Base-by-base conservation (phyloP, 1,284 basidiomycete species). In the Sporisorium sorghi region DNA sequence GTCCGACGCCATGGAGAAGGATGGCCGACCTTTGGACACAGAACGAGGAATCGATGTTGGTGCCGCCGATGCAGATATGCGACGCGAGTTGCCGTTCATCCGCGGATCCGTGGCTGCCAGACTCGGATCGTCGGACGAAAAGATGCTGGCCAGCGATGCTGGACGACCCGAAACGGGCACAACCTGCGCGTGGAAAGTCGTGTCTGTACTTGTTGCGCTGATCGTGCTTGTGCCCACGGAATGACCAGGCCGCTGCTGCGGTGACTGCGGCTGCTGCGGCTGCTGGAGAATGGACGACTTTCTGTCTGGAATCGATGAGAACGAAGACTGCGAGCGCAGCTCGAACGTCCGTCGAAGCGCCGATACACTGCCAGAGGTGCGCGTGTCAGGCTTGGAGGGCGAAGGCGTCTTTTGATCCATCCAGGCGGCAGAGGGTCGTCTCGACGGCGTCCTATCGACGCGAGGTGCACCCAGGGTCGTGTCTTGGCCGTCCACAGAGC, bases 141-240 rank as follows among this genome's bases (percentile, higher is more conserved):
- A 80, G 47, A 80, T 67, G 58, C 64, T 73, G 42, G 77, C 77
- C 2, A 80, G 63, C 26, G 78, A 77, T 1, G 54, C 62, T 14
- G 75, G 75, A 39, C 69, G 70, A 5, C 72, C 75, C 6, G 77
- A 61, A 15, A 78, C 46, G 19, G 76, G 68, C 24, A 63, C 58
- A 24, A 80, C 35, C 19, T 78, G 77, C 6, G 73, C 77, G 0
- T 65, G 59, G 62, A 78, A 80, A 1, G 75, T 77, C 14, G 63
- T 67, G 39, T 77, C 66, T 2, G 68, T 65, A 12, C 59, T 59
- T 9, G 53, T 44, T 5, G 57, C 61, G 51, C 68, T 64, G 47
- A 69, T 51, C 21, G 61, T 64, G 50, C 57, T 62, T 14, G 58
- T 35, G 10, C 48, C 54, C 7, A 28, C 39, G 23, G 49, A 32